These are phyloP conservation scores for Sergeia podlipaevii DNA, from an alignment of 208 protist species.

Conservation along the genomic window DNA sequence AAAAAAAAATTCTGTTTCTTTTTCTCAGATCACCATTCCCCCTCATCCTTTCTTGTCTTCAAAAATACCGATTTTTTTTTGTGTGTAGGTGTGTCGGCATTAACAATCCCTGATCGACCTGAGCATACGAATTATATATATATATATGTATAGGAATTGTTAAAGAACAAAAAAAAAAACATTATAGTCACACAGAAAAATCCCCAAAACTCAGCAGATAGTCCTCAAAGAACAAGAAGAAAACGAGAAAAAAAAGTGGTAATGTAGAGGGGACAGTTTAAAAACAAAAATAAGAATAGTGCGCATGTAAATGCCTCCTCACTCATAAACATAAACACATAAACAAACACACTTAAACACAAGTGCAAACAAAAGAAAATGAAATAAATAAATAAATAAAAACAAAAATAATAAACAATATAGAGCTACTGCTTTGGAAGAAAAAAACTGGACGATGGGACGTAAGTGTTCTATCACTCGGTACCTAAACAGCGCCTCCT, in stretches of 20 bases:
- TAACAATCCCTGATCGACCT: too few species aligned
- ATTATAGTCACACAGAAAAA: neutral
- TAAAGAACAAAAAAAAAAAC: constrained; percentile 16
- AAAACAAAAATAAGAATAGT: constrained; percentile 1
- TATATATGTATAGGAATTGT: too few species aligned
- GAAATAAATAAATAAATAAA: constrained; percentile 10
- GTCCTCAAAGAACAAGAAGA: constrained; percentile 8
- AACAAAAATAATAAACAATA: constrained; percentile 11
- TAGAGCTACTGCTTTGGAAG: neutral
- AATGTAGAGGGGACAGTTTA: neutral
- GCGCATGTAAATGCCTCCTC: too few species aligned
- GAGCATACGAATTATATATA: too few species aligned
- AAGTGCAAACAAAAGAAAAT: constrained; percentile 4
- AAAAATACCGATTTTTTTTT: too few species aligned
- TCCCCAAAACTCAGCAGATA: neutral
- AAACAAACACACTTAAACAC: constrained; percentile 7
- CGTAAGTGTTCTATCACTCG: too few species aligned
- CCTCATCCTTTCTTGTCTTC: too few species aligned
- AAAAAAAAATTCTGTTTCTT: too few species aligned
- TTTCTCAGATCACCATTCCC: too few species aligned
- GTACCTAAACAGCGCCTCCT: too few species aligned
- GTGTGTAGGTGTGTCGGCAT: too few species aligned
- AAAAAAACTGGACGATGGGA: too few species aligned
- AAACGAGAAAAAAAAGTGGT: neutral
- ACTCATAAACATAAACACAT: neutral